Evolutionary conservation across 371 early-diverging fungal species (phyloP).

Genomic region (Cokeromyces recurvatus): DNA sequence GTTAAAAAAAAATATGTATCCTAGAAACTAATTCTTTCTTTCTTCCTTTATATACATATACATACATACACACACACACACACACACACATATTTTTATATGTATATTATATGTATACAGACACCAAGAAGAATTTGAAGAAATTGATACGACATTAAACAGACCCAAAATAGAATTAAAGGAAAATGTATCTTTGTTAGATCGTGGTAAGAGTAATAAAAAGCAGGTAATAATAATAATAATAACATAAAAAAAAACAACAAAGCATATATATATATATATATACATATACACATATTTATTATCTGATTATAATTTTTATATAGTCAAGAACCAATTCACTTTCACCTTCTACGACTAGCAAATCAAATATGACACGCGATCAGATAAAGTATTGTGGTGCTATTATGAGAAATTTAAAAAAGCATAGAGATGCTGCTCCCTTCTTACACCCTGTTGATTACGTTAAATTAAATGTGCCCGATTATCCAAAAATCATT

Average conservation of each 20-base stretch:
- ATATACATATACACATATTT: too few relatives aligned
- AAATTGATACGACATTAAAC: slow-evolving; percentile 7
- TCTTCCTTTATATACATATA: too few relatives aligned
- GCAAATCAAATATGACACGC: slow-evolving; percentile 55
- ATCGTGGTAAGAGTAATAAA: slow-evolving; percentile 16
- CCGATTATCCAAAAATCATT: slow-evolving; percentile 92
- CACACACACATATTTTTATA: too few relatives aligned
- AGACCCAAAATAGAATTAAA: slow-evolving; percentile 13
- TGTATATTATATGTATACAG: too few relatives aligned
- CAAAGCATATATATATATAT: too few relatives aligned
- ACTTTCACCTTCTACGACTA: slow-evolving; percentile 21
- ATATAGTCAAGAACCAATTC: slow-evolving; percentile 17
- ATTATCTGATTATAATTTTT: neutral
- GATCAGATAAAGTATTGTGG: slow-evolving; percentile 80
- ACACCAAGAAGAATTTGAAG: slow-evolving; percentile 17
- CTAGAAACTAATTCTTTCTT: too few relatives aligned
- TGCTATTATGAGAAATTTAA: slow-evolving; percentile 69
- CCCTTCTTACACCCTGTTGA: slow-evolving; percentile 95
- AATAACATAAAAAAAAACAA: neutral
- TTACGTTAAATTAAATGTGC: slow-evolving; percentile 84
- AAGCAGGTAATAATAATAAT: slow-evolving; percentile 10
- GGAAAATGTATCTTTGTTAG: slow-evolving; percentile 15
- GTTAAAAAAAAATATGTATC: too few relatives aligned
- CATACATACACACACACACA: too few relatives aligned
- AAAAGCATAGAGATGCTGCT: slow-evolving; percentile 67